A percentile compares a stretch with the other conserved stretches of the same genome.
phyloP scores from a whole-genome alignment of 225 moss, liverwort and hornwort genomes.

The Neckera pumila region DNA sequence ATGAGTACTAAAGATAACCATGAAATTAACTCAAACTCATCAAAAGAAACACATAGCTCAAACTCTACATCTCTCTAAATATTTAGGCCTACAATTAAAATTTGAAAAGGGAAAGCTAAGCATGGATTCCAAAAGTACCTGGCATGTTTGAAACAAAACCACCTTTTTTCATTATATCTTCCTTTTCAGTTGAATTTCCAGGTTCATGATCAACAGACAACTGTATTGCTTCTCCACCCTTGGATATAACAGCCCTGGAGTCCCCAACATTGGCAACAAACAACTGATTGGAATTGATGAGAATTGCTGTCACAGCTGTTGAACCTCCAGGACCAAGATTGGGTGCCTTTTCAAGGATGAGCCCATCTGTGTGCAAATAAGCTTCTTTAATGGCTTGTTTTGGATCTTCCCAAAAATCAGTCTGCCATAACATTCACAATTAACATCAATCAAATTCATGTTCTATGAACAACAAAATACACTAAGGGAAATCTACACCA shows the following conservation, averaged over 20 bases:
- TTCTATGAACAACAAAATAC: too few relatives aligned
- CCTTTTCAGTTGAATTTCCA: constrained; percentile 37
- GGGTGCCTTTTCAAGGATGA: constrained; percentile 65
- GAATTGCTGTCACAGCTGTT: constrained; percentile 94
- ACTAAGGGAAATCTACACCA: background rate
- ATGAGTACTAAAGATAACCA: background rate
- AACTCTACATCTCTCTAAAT: background rate
- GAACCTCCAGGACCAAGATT: constrained; percentile 91
- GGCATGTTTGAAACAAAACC: constrained; percentile 99
- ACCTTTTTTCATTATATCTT: constrained; percentile 62
- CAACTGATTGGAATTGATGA: constrained; percentile 55
- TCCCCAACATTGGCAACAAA: constrained; percentile 94
- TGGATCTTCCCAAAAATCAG: constrained; percentile 63
- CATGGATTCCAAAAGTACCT: constrained; percentile 21
- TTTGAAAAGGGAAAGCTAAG: background rate
- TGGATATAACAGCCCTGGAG: constrained; percentile 81
- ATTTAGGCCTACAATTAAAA: background rate
- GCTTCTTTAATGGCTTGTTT: constrained; percentile 68
- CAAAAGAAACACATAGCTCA: background rate
- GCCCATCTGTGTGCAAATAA: constrained; percentile 62
- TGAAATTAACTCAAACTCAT: background rate
- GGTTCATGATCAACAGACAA: constrained; percentile 96
- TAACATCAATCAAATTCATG: background rate
- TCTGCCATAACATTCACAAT: constrained; percentile 28
- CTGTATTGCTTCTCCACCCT: constrained; percentile 46